These are phyloP conservation scores for Termitomyces titanicus DNA, from an alignment of 768 basidiomycete species.

Conservation along the genomic window DNA sequence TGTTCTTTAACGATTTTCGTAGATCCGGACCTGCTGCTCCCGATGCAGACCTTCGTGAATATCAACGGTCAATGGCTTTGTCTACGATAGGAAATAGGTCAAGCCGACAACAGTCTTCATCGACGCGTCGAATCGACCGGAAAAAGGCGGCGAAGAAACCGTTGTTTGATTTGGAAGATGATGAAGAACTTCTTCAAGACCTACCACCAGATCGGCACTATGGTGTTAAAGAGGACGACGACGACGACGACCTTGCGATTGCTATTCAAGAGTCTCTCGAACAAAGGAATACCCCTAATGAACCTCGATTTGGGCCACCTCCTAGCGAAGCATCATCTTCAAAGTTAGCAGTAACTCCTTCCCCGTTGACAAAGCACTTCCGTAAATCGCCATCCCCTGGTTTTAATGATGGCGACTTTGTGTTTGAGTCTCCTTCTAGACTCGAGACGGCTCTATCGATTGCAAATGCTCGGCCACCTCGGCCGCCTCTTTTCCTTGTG, in stretches of 20 bases:
- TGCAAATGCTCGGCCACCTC: constrained; percentile 50
- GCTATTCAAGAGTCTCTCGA: constrained; percentile 65
- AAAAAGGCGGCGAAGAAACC: constrained; percentile 33
- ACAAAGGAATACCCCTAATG: constrained; percentile 11
- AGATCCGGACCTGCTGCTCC: constrained; percentile 32
- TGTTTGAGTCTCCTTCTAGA: constrained; percentile 32
- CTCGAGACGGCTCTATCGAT: constrained; percentile 69
- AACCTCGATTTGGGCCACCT: not conserved
- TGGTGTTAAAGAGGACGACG: constrained; percentile 37
- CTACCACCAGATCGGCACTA: not conserved
- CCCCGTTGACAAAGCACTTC: not conserved
- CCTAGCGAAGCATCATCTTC: constrained; percentile 6
- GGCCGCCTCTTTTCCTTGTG: constrained; percentile 7
- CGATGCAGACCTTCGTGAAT: constrained; percentile 64
- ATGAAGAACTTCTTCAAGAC: constrained; percentile 29
- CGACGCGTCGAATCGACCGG: constrained; percentile 28
- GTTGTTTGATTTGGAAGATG: constrained; percentile 52
- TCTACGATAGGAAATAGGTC: constrained; percentile 51
- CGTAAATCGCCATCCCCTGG: not conserved
- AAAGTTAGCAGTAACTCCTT: constrained; percentile 3
- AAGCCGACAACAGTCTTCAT: constrained; percentile 31
- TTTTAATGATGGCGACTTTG: constrained; percentile 17
- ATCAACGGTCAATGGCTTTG: constrained; percentile 58
- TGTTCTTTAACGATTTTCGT: not conserved
- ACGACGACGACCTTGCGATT: constrained; percentile 54